Evolutionary conservation across 2,329 filamentous ascomycete genomes (phyloP), one percentile per base, ranked within the genome.

Genomic region (Pseudogymnoascus sp.): DNA sequence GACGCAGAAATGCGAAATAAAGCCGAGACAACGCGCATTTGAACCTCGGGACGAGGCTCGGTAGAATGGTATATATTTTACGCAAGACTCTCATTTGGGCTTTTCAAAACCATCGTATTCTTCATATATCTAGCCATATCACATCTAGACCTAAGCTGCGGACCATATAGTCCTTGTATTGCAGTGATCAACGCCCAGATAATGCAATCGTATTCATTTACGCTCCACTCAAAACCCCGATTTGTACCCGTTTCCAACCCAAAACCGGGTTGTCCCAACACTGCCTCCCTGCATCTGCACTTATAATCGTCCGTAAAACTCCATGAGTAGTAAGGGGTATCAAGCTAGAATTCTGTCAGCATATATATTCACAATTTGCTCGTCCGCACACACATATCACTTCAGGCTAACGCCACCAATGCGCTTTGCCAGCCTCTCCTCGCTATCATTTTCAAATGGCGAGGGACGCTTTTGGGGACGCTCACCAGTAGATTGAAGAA

Each of bases 401-500:
- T 54, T 82, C 74, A 83, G 79, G 79, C 82, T 85, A 80, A 84
- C 81, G 76, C 81, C 79, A 80, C 81, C 81, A 82, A 85, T 80
- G 76, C 81, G 78, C 78, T 85, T 85, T 84, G 82, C 79, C 79
- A 85, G 80, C 60, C 72, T 74, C 62, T 75, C 70, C 20, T 58
- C 57, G 62, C 64, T 67, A 67, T 70, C 70, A 61, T 64, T 65
- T 62, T 67, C 66, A 65, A 66, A 63, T 16, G 70, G 70, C 39
- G 71, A 72, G 76, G 77, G 75, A 72, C 84, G 89, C 82, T 94
- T 95, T 76, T 86, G 87, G 84, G 88, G 85, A 85, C 88, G 88
- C 89, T 96, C 92, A 96, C 92, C 91, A 83, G 90, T 91, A 85
- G 91, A 89, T 86, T 94, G 86, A 78, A 97, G 84, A 74, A 99